These are phyloP conservation scores for Globisporangium yorkense DNA, from an alignment of 352 stramenopile species.

Conservation along the genomic window DNA sequence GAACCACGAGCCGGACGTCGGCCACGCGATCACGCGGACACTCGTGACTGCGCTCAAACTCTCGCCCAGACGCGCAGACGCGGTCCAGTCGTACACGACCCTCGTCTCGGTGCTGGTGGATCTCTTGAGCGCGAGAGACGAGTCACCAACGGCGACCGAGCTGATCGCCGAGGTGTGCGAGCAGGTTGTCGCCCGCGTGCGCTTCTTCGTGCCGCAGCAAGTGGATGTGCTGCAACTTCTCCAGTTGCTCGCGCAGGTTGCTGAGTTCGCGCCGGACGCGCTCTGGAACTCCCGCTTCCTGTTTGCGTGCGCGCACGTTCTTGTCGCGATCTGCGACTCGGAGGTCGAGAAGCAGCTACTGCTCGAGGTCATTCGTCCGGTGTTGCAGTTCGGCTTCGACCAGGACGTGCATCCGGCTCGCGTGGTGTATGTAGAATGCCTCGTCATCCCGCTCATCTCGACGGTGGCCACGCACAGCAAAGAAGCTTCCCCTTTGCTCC, in stretches of 20 bases:
- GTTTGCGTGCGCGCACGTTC: conserved; percentile 27
- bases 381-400: conserved; percentile 20
- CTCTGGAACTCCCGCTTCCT: conserved; percentile 37
- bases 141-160: conserved; percentile 1
- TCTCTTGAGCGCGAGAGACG: conserved; percentile 15
- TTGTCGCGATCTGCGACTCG: conserved; percentile 21
- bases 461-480: conserved; percentile 28
- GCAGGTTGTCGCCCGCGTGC: conserved; percentile 12
- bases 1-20: conserved; percentile 5
- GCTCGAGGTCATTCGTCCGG: conserved; percentile 23
- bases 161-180: conserved; percentile 9
- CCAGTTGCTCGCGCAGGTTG: conserved; percentile 35
- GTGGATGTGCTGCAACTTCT: conserved; percentile 35
- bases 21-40: conserved; percentile 8
- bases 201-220: conserved; percentile 22
- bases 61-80: conserved; percentile 18
- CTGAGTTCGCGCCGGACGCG: conserved; percentile 14
- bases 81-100: conserved; percentile 19
- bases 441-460: conserved; percentile 49
- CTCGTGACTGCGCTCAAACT: conserved; percentile 33
- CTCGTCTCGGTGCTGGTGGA: conserved; percentile 40
- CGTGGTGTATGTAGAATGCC: conserved; percentile 45
- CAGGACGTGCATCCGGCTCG: conserved; percentile 9
- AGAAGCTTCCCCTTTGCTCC: conserved; percentile 28
- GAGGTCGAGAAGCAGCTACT: conserved; percentile 38